Conservation (phyloP, 169 alveolate genomes). For the Plasmodium sp. region DNA sequence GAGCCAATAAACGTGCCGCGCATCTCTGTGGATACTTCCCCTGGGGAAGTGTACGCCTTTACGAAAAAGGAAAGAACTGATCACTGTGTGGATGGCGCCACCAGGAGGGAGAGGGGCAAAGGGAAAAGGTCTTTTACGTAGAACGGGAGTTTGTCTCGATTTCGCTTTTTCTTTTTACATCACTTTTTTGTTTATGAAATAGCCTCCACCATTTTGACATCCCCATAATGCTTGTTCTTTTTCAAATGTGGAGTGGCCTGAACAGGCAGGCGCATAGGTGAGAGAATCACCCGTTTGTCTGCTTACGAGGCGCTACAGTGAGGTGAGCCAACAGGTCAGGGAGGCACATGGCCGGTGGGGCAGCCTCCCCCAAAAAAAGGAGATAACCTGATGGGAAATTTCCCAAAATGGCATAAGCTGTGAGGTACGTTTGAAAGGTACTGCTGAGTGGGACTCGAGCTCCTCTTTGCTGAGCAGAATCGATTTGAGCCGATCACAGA, state of each 20-base stretch:
- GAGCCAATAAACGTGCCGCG: not conserved
- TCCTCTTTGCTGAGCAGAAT: not conserved
- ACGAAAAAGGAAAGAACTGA: not conserved
- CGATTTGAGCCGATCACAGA: not conserved
- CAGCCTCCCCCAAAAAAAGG: not conserved
- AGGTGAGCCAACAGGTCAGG: not conserved
- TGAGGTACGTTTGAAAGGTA: not conserved
- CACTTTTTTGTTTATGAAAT: not conserved
- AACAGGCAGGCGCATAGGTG: not conserved
- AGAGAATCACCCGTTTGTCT: not conserved
- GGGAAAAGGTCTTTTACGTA: not conserved
- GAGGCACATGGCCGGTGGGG: not conserved
- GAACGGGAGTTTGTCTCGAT: not conserved
- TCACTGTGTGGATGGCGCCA: not conserved
- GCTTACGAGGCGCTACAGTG: not conserved
- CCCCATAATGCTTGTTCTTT: not conserved
- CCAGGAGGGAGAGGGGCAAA: not conserved
- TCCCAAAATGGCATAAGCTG: not conserved
- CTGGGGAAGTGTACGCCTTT: not conserved
- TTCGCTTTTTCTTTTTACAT: not conserved
- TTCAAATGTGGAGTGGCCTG: not conserved
- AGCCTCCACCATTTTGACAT: not conserved
- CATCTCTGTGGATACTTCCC: not conserved
- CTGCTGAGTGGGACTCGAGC: not conserved
- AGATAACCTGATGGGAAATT: not conserved